Evolutionary conservation across 163 green algal genomes (phyloP), one percentile per base, ranked within the genome.

Genomic region (Chlorella variabilis): DNA sequence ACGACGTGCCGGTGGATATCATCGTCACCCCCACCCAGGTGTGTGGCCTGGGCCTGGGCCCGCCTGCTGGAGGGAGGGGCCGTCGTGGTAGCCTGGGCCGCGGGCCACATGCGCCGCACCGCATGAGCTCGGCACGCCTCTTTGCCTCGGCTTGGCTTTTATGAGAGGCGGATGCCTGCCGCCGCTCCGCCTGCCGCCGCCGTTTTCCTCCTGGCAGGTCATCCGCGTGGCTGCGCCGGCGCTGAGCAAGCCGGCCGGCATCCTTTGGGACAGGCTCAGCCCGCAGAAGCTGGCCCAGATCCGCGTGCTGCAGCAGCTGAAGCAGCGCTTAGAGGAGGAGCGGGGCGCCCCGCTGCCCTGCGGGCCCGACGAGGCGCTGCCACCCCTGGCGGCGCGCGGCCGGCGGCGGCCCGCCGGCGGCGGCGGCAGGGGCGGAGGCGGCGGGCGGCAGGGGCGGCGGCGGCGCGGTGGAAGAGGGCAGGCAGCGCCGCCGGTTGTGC

Each of bases 201-300:
- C n/a, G n/a, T n/a, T n/a, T n/a, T n/a, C n/a, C n/a, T n/a, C n/a
- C n/a, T n/a, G n/a, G 0, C 75, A 92, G 80, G 85, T 95, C 21
- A 94, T 94, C 41, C 85, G 68, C 49, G 93, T 87, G 63, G 21
- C 41, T 18, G 80, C 78, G 48, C 85, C 83, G 8, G 68, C 21
- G 7, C 48, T 91, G 20, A 21, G 25, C 18, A 93, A 92, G 77
- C 91, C 91, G 4, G 6, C 82, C 29, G 92, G 92, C 71, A 94
- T 96, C 71, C 78, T 96, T 59, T 90, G 86, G 91, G 77, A 95
- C 67, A 80, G 83, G 61, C 87, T 95, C 2, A 87, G 71, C 17
- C 92, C 91, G 0, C 80, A 96, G 82, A 96, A 96, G 87, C 89
- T 96, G 61, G 81, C 51, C 1, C 89, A 92, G 82, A 93, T 96